These are phyloP conservation scores for Lagerstroemia speciosa DNA, from an alignment of 345 rosid genomes.

Conservation along the genomic window DNA sequence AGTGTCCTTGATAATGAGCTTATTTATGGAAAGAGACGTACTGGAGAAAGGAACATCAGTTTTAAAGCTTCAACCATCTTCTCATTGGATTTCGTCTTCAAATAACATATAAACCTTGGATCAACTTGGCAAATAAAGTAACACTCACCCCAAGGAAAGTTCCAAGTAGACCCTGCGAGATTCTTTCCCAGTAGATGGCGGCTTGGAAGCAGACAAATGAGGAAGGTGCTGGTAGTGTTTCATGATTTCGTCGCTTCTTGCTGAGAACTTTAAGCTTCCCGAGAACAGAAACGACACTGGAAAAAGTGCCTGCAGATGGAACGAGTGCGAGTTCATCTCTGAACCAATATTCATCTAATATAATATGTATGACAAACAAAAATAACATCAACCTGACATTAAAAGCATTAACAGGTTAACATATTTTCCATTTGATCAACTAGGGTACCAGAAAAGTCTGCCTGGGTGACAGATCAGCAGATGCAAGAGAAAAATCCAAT, in stretches of 20 bases:
- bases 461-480: constrained; percentile 37
- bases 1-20: not conserved
- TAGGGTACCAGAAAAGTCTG: constrained; percentile 61
- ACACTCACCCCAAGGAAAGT: constrained; percentile 77
- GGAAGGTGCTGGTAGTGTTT: constrained; percentile 51
- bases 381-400: not conserved
- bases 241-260: constrained; percentile 40
- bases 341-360: not conserved
- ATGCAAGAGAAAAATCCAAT: constrained; percentile 39
- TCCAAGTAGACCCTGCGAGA: constrained; percentile 82
- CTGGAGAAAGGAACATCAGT: not conserved
- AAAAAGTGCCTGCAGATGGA: constrained; percentile 46
- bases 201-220: constrained; percentile 36
- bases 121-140: not conserved
- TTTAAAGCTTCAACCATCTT: not conserved
- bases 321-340: not conserved
- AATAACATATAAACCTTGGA: not conserved
- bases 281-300: constrained; percentile 67
- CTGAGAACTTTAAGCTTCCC: constrained; percentile 67
- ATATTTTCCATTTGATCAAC: not conserved
- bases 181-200: constrained; percentile 28
- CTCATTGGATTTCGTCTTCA: not conserved
- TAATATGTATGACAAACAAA: not conserved
- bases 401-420: not conserved
- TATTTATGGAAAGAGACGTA: not conserved